Base-by-base conservation (phyloP, 768 basidiomycete species). In the Tephrocybe sp. region DNA sequence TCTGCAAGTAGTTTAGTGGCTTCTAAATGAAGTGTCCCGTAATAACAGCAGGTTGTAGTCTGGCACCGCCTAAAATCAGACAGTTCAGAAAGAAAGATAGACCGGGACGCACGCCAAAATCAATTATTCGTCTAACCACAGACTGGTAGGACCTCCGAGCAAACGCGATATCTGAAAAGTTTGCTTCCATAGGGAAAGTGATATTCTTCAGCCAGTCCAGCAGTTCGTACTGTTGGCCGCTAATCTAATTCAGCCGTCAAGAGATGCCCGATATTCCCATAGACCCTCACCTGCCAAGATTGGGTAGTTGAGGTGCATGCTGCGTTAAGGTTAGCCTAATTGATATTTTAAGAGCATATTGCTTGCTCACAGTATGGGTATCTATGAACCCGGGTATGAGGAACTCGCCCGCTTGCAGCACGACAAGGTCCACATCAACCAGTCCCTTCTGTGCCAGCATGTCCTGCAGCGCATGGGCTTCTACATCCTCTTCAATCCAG, bases 21-120 rank as follows among this genome's bases (percentile, higher is more conserved):
- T 50, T 88, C 86, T 21, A 86, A 71, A 65, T 98, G 93, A 12
- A 94, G 68, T 2, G 84, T 87, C 7, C 84, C 91, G 63, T 91
- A 96, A 68, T 95, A 97, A 65, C 92, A 97, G 62, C 86, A 91
- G 0, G 95, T 97, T 0, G 95, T 97, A 1, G 93, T 96, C 94
- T 93, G n/a, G 33, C 14, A 44, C 30, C 20, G 14, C 26, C 28
- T 7, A 8, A 26, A 3, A 11, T 58, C 42, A 38, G 56, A 28
- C 50, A 32, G 34, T 38, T 17, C 30, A 5, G 28, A 24, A 40
- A 55, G 39, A 58, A 44, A 45, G 34, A 4, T 36, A 41, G 21
- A 32, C 41, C 38, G 24, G 15, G 75, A 30, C 86, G 59, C 65
- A 96, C 95, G 43, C 93, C 94, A 28, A 70, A 80, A 53, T 87